These are phyloP conservation scores for Naganishia sp. DNA, from an alignment of 1,284 basidiomycete genomes.

Conservation along the genomic window DNA sequence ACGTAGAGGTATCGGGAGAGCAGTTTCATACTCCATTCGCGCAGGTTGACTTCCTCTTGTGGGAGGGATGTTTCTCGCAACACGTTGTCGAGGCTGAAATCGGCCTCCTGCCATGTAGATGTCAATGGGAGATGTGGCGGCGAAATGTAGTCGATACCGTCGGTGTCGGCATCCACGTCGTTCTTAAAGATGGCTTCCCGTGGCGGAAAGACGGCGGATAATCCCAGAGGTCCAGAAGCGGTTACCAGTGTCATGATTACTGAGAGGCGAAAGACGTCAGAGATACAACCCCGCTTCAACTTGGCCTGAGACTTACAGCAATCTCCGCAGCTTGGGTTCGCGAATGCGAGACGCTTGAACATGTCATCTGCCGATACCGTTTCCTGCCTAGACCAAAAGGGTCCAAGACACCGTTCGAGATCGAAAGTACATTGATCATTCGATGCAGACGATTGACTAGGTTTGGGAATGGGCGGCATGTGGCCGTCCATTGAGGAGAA, in stretches of 20 bases:
- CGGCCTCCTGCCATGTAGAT: slow-evolving; percentile 53
- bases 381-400: slow-evolving; percentile 46
- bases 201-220: slow-evolving; percentile 58
- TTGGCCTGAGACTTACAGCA: slow-evolving; percentile 54
- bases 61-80: slow-evolving; percentile 44
- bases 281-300: not conserved
- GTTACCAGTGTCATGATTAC: slow-evolving; percentile 58
- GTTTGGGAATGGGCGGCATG: slow-evolving; percentile 41
- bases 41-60: slow-evolving; percentile 48
- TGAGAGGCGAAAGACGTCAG: slow-evolving; percentile 34
- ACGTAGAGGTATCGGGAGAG: slow-evolving; percentile 57
- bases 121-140: slow-evolving; percentile 56
- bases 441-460: slow-evolving; percentile 20
- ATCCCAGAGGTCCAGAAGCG: slow-evolving; percentile 55
- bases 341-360: slow-evolving; percentile 59
- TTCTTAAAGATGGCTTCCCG: slow-evolving; percentile 36
- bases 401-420: slow-evolving; percentile 49
- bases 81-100: slow-evolving; percentile 55
- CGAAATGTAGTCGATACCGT: slow-evolving; percentile 34
- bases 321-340: slow-evolving; percentile 57
- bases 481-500: slow-evolving; percentile 52
- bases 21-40: slow-evolving; percentile 55
- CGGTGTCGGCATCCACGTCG: slow-evolving; percentile 15
- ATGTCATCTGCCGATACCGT: slow-evolving; percentile 50
- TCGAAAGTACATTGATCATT: slow-evolving; percentile 44